Conservation (phyloP, 176 grass and related monocot species). For the Aechmea fasciata region DNA sequence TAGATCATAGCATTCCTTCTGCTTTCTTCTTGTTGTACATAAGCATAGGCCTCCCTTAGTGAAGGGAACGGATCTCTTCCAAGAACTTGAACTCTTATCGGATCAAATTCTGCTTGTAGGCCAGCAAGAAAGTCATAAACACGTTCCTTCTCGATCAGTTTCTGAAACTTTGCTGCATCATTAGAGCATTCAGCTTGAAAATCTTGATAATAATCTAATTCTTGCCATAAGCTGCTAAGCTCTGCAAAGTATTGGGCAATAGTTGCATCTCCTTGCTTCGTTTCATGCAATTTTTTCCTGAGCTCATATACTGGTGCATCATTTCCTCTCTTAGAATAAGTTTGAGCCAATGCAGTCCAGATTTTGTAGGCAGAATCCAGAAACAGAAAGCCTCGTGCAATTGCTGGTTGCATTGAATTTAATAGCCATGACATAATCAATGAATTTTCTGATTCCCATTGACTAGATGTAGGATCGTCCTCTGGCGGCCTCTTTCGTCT, state of each 20-base stretch:
- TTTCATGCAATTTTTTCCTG: neutral
- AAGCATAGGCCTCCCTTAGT: neutral
- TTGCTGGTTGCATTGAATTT: neutral
- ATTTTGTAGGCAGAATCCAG: neutral
- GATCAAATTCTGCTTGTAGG: slow-evolving; percentile 9
- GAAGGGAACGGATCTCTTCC: neutral
- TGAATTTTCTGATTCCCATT: slow-evolving; percentile 2
- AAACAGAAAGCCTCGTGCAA: neutral
- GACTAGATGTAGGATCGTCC: neutral
- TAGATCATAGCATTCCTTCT: neutral
- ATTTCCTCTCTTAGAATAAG: slow-evolving; percentile 6
- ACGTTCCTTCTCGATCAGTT: slow-evolving; percentile 5
- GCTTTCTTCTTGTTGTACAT: neutral
- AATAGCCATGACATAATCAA: slow-evolving; percentile 4
- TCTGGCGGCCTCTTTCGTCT: neutral
- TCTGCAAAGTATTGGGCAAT: neutral
- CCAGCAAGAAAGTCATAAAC: neutral
- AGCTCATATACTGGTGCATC: slow-evolving; percentile 1
- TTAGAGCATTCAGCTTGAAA: neutral
- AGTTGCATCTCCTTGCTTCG: neutral
- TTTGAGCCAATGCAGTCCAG: neutral
- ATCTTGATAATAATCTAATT: neutral
- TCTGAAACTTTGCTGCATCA: neutral
- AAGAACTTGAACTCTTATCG: slow-evolving; percentile 5
- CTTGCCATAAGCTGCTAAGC: neutral